phyloP scores from a whole-genome alignment of 306 rosid genomes.

The Cucumis hystrix region DNA sequence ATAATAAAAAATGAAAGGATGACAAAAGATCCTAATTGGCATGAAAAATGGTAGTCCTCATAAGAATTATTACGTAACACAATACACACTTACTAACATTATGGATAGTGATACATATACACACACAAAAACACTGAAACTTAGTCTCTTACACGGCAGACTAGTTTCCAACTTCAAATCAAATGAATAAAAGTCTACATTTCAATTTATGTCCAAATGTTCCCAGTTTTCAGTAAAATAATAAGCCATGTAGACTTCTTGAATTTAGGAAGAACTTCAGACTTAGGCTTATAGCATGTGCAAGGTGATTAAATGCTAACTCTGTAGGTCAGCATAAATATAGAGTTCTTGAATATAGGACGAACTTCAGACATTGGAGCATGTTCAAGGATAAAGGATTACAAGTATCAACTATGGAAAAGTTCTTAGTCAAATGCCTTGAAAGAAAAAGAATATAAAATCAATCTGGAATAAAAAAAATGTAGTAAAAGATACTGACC shows the following conservation, averaged over 20 bases:
- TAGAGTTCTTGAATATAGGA: background rate
- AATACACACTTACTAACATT: background rate
- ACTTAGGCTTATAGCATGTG: too few species aligned
- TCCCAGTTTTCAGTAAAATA: background rate
- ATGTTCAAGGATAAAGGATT: background rate
- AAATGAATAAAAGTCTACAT: background rate
- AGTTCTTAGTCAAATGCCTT: background rate
- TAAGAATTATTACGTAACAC: background rate
- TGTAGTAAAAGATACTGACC: slow-evolving; percentile 23
- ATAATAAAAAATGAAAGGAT: background rate
- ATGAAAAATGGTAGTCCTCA: background rate
- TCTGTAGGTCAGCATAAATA: background rate
- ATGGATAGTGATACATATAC: background rate
- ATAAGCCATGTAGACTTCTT: background rate
- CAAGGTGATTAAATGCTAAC: too few species aligned
- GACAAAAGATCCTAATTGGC: background rate
- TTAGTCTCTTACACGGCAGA: background rate
- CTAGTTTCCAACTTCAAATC: background rate
- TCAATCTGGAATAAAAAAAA: background rate
- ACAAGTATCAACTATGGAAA: background rate
- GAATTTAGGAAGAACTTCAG: too few species aligned
- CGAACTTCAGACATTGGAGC: background rate
- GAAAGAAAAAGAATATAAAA: background rate
- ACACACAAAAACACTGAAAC: background rate
- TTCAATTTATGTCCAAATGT: background rate